Base-by-base conservation (phyloP, 371 early-diverging fungal genomes). In the Sanchytrium tribonematis region DNA sequence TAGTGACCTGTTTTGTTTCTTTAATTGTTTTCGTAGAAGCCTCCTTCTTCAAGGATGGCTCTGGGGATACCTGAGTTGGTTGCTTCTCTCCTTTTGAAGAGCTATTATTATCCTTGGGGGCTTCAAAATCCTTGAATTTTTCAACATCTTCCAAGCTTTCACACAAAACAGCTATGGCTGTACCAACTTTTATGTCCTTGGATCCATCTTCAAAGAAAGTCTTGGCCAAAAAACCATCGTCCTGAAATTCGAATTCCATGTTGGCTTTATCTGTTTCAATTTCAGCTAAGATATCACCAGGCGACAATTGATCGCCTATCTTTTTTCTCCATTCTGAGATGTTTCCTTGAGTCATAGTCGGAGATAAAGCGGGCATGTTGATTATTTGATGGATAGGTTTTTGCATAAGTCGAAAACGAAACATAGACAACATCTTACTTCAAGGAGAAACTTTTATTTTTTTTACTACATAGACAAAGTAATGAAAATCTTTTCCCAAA, bases 241-340 rank as follows among this genome's bases (percentile, higher is more conserved):
- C 98, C 80, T 96, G 95, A 80, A 88, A 93, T 80, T 97, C 98
- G 78, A 95, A 92, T 77, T 97, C 98, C 94, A 97, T 96, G 80
- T 91, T 92, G 67, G 98, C 98, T 85, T 97, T 97, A 80, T 97
- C 96, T 30, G 98, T 97, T 80, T 97, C 98, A 71, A 97, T 90
- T 79, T 94, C 96, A 66, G 91, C 91, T 68, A 97, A 79, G 65
- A 93, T 90, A 77, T 96, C 96, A 70, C 98, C 98, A n/a, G 94
- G 88, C 31, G 79, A 77, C 71, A 97, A 78, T 72, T 78, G 82
- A 80, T 97, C 98, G 31, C 98, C 97, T 69, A 90, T 84, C 77
- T 86, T 83, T 83, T 95, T 95, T 76, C 88, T 83, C 94, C 95
- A 97, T 70, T 80, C 76, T 67, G 93, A 93, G 73, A 97, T 83